phyloP scores from a whole-genome alignment of 176 grass and related monocot genomes.

The Aechmea fasciata region DNA sequence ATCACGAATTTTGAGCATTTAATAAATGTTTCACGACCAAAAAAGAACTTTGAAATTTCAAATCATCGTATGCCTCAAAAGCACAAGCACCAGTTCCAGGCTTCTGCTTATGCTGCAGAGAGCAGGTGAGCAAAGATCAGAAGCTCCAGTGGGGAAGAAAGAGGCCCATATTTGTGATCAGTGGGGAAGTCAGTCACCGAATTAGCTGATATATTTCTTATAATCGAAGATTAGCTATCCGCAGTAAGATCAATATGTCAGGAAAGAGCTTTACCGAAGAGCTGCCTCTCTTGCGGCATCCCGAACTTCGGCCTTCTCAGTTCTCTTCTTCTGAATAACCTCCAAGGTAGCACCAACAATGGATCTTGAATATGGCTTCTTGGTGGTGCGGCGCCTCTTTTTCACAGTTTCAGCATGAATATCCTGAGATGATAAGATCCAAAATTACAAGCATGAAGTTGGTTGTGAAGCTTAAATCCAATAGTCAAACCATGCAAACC shows the following conservation, averaged over 20 bases:
- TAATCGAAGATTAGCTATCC: too few relatives aligned
- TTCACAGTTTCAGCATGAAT: constrained; percentile 75
- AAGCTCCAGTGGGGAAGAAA: too few relatives aligned
- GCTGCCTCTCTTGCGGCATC: constrained; percentile 88
- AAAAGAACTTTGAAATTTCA: too few relatives aligned
- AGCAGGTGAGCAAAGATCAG: neutral
- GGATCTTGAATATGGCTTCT: constrained; percentile 86
- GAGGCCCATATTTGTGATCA: too few relatives aligned
- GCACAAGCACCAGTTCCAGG: too few relatives aligned
- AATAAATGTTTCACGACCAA: too few relatives aligned
- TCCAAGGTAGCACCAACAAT: constrained; percentile 86
- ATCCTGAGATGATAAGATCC: constrained; percentile 28
- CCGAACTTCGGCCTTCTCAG: constrained; percentile 83
- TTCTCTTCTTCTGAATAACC: constrained; percentile 87
- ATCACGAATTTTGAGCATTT: too few relatives aligned
- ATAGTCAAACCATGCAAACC: too few relatives aligned
- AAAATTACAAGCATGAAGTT: neutral
- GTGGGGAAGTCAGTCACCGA: too few relatives aligned
- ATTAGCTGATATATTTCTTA: too few relatives aligned
- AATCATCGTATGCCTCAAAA: too few relatives aligned
- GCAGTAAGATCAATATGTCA: neutral
- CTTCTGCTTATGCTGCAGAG: neutral
- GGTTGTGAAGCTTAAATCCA: neutral
- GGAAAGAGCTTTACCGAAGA: constrained; percentile 45
- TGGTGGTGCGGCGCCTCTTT: constrained; percentile 70